phyloP scores from a whole-genome alignment of 1,284 basidiomycete species.

The Sanguinoderma infundibulare region DNA sequence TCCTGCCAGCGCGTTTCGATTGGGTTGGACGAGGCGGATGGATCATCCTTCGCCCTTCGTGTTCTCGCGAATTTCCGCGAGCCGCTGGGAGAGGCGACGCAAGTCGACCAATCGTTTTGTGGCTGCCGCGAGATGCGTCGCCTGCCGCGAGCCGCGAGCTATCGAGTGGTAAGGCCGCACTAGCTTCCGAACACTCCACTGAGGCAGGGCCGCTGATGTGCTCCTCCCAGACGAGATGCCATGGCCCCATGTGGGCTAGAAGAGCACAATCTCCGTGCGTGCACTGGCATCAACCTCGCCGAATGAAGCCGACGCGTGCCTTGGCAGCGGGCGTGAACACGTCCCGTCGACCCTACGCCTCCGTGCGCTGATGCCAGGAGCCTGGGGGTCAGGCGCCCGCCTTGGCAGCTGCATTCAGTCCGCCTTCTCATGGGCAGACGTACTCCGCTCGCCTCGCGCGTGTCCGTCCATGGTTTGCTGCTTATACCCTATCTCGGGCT shows the following conservation, averaged over 20 bases:
- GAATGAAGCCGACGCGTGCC: background rate
- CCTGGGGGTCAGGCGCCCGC: background rate
- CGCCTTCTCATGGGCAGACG: constrained; percentile 4
- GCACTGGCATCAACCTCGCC: background rate
- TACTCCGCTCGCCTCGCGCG: constrained; percentile 2
- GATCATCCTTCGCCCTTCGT: background rate
- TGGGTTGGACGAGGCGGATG: background rate
- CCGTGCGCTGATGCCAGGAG: constrained; percentile 5
- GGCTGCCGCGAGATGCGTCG: background rate
- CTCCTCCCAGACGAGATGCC: background rate
- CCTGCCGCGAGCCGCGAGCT: background rate
- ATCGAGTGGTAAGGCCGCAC: background rate
- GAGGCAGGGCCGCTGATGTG: background rate
- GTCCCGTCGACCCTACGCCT: background rate
- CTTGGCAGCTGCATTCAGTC: background rate
- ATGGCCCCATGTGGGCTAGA: background rate
- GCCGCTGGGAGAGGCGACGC: background rate
- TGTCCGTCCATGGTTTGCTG: constrained; percentile 5
- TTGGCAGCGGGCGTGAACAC: background rate
- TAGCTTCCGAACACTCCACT: background rate
- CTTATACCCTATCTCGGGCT: constrained; percentile 3
- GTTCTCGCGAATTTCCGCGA: background rate
- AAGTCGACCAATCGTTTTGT: background rate
- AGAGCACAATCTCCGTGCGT: constrained; percentile 4
- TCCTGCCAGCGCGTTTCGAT: background rate